Percentiles rank a stretch among this genome's conserved stretches.
These are phyloP conservation scores for Xerophyta viscosa DNA, from an alignment of 106 monocot species.

Conservation along the genomic window DNA sequence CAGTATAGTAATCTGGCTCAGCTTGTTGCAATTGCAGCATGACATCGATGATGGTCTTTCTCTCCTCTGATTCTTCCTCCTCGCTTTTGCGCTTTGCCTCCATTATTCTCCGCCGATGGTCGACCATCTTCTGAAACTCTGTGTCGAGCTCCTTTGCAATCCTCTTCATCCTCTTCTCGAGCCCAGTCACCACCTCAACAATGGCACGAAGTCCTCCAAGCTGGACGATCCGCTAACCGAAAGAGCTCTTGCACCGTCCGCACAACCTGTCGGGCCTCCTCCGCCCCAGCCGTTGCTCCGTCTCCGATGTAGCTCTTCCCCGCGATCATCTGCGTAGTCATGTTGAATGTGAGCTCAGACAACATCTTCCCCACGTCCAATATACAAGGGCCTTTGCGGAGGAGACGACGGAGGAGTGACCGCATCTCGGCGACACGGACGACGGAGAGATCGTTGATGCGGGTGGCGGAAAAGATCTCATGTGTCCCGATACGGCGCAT, in stretches of 20 bases:
- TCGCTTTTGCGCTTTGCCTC: background rate
- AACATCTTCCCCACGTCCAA: too few species aligned
- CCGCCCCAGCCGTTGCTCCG: too few species aligned
- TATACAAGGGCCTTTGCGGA: too few species aligned
- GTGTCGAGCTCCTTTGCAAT: background rate
- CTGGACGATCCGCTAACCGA: background rate
- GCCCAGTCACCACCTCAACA: background rate
- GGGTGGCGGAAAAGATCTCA: too few species aligned
- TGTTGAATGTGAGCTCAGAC: too few species aligned
- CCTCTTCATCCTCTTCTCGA: background rate
- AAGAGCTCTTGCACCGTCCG: background rate
- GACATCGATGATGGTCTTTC: constrained; percentile 7
- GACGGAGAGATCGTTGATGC: too few species aligned
- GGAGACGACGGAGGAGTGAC: too few species aligned
- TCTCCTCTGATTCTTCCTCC: background rate
- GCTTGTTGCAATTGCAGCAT: background rate
- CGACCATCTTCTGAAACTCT: background rate
- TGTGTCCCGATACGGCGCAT: too few species aligned
- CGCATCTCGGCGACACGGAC: too few species aligned
- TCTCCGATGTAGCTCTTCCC: too few species aligned
- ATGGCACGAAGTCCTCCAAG: constrained; percentile 18
- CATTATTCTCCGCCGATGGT: background rate
- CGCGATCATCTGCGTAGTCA: too few species aligned
- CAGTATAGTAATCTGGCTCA: background rate
- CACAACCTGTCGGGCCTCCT: background rate